phyloP scores from a whole-genome alignment of 208 protist species.

The Dictyostelium gargantuum region DNA sequence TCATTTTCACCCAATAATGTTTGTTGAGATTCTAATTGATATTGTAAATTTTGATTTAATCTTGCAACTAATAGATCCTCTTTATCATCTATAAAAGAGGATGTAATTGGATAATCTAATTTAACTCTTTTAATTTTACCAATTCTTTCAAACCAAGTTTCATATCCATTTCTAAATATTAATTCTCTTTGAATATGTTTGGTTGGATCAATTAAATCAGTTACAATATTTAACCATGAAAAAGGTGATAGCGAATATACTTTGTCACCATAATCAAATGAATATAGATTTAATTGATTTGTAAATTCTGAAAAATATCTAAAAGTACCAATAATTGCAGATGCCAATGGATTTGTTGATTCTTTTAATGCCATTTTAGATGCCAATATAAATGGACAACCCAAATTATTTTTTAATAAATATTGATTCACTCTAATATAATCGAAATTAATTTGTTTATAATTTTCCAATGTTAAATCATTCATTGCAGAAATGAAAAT shows the following conservation, averaged over 20 bases:
- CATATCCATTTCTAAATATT: not conserved
- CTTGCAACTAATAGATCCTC: not conserved
- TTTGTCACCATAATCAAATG: not conserved
- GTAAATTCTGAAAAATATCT: not conserved
- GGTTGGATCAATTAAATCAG: not conserved
- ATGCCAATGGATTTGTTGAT: not conserved
- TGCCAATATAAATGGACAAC: not conserved
- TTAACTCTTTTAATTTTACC: not conserved
- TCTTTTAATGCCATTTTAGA: not conserved
- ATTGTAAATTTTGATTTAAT: not conserved
- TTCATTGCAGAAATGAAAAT: not conserved
- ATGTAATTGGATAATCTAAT: not conserved
- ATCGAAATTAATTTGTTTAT: not conserved
- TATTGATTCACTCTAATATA: constrained; percentile 18
- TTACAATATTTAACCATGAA: not conserved
- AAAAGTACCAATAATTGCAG: not conserved
- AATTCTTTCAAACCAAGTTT: not conserved
- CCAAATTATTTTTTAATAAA: not conserved
- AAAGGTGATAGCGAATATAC: not conserved
- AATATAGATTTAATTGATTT: not conserved
- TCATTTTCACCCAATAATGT: not conserved
- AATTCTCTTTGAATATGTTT: not conserved
- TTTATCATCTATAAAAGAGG: not conserved
- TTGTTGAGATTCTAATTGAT: not conserved
- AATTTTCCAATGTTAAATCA: not conserved